A percentile compares a stretch with the other conserved stretches of the same genome.
These are phyloP conservation scores for Chenopodium formosanum DNA, from an alignment of 148 eudicot species.

Conservation along the genomic window DNA sequence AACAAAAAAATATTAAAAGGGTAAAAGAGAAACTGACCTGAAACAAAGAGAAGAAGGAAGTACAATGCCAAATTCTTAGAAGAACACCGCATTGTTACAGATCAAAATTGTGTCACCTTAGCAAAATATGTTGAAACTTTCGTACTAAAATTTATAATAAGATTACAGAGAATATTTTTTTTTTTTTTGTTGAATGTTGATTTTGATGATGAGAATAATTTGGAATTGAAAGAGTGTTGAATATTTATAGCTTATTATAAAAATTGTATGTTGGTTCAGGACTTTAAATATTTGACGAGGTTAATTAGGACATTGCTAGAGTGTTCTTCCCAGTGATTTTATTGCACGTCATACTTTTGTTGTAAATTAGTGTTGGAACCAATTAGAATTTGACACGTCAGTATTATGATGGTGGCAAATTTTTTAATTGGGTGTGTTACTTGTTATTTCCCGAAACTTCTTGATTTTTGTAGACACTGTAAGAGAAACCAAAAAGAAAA, in stretches of 20 bases:
- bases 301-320: slow-evolving; percentile 9
- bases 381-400: slow-evolving; percentile 23
- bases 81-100: not conserved
- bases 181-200: not conserved
- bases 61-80: slow-evolving; percentile 13
- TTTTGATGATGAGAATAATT: not conserved
- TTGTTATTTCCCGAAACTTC: slow-evolving; percentile 23
- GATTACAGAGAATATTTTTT: not conserved
- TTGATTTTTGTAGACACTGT: not conserved
- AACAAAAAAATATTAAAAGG: not conserved
- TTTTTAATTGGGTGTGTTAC: not conserved
- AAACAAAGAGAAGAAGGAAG: slow-evolving; percentile 23
- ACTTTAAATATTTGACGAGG: not conserved
- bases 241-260: slow-evolving; percentile 10
- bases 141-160: not conserved
- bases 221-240: not conserved
- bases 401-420: not conserved
- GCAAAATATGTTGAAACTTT: not conserved
- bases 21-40: slow-evolving; percentile 12
- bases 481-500: too few species aligned
- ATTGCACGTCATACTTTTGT: slow-evolving; percentile 2
- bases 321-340: slow-evolving; percentile 8
- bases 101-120: not conserved
- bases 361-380: not conserved
- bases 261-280: not conserved